phyloP scores from a whole-genome alignment of 192 early-diverging fungal genomes.

The Mortierella alpina region DNA sequence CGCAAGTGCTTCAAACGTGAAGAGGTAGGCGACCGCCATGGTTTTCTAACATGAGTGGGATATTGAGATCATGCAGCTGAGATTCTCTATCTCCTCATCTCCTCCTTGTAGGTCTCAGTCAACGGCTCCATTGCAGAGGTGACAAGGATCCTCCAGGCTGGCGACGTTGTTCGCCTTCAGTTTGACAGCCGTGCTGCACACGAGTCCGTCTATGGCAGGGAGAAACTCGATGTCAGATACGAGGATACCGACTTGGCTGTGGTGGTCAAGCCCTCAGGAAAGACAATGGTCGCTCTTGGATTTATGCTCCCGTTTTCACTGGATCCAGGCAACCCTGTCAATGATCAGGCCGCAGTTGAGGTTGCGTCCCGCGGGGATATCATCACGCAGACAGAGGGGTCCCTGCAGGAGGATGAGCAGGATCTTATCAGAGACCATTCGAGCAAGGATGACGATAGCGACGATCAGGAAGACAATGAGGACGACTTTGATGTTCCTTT shows the following conservation, averaged over 20 bases:
- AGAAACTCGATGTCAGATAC: conserved; percentile 62
- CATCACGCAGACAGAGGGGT: neutral
- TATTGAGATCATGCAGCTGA: neutral
- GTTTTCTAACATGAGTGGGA: neutral
- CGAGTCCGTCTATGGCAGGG: conserved; percentile 49
- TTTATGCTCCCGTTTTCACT: conserved; percentile 44
- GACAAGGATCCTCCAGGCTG: conserved; percentile 55
- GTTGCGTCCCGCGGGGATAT: neutral
- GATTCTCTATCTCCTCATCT: neutral
- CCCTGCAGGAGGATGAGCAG: conserved; percentile 2
- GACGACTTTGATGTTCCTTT: conserved; percentile 46
- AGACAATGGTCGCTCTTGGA: conserved; percentile 39
- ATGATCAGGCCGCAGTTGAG: conserved; percentile 12
- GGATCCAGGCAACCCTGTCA: conserved; percentile 12
- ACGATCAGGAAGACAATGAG: conserved; percentile 2
- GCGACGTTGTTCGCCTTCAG: conserved; percentile 62
- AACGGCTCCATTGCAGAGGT: conserved; percentile 64
- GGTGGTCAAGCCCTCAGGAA: conserved; percentile 69
- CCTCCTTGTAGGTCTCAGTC: conserved; percentile 57
- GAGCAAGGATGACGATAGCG: neutral
- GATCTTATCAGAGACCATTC: neutral
- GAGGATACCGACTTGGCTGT: conserved; percentile 66
- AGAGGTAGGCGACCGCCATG: conserved; percentile 17
- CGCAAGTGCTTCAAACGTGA: conserved; percentile 48
- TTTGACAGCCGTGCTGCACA: conserved; percentile 58